phyloP scores from a whole-genome alignment of 352 stramenopile species.

The Globisporangium okanoganense region DNA sequence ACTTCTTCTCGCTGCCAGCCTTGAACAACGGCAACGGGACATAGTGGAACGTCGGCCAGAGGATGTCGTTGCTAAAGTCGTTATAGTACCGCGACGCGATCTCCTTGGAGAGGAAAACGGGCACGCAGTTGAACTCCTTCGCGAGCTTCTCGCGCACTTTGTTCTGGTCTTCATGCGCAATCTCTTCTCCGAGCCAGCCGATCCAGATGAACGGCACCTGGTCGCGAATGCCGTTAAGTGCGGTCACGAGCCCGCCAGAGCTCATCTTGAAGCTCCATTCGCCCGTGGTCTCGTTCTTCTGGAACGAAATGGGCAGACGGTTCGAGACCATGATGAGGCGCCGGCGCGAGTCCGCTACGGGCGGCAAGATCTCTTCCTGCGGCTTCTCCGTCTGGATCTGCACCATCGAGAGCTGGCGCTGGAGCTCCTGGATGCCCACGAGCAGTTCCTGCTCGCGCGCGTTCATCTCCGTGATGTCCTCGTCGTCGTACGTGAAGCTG shows the following conservation, averaged over 20 bases:
- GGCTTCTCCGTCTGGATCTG: constrained; percentile 80
- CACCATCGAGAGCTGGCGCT: constrained; percentile 85
- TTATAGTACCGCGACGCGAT: constrained; percentile 91
- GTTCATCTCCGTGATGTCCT: constrained; percentile 72
- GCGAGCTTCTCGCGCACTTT: constrained; percentile 81
- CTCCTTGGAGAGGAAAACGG: constrained; percentile 87
- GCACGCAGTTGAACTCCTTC: constrained; percentile 86
- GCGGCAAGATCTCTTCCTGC: constrained; percentile 66
- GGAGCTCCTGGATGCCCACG: constrained; percentile 90
- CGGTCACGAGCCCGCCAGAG: constrained; percentile 84
- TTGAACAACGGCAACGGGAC: constrained; percentile 86
- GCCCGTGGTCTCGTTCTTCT: constrained; percentile 80
- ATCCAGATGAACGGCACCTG: constrained; percentile 91
- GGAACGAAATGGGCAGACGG: constrained; percentile 86
- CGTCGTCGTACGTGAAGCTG: constrained; percentile 46
- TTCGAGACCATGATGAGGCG: constrained; percentile 91
- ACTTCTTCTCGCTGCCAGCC: constrained; percentile 88
- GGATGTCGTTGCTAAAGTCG: constrained; percentile 90
- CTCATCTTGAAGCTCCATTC: constrained; percentile 88
- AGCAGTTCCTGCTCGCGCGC: constrained; percentile 85
- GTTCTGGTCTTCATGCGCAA: constrained; percentile 76
- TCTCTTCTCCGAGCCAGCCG: constrained; percentile 87
- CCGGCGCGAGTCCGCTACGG: constrained; percentile 51
- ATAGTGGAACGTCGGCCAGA: constrained; percentile 92
- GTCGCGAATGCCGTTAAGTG: constrained; percentile 84